Evolutionary conservation across 768 basidiomycete genomes (phyloP).

Genomic region (Hydnum rufescens): DNA sequence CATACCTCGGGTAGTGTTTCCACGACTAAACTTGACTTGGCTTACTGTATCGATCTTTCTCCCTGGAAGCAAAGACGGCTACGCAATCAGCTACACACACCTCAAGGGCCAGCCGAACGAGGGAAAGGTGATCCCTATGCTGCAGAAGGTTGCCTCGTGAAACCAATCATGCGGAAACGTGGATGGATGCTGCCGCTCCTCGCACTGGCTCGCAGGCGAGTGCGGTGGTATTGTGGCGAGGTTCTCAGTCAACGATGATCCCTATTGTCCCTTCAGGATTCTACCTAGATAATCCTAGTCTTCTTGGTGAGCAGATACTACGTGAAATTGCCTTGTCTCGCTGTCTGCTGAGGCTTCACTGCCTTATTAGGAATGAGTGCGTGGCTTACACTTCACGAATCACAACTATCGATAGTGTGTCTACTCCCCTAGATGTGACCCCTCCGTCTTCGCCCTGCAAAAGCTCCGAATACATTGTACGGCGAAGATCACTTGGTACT

Average conservation of each 20-base stretch:
- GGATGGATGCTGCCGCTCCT: constrained; percentile 59
- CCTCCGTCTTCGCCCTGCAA: constrained; percentile 59
- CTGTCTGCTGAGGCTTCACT: not conserved
- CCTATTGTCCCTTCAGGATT: constrained; percentile 34
- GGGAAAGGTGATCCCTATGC: constrained; percentile 43
- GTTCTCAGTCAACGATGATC: not conserved
- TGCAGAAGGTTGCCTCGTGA: constrained; percentile 61
- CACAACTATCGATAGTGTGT: too few relatives aligned
- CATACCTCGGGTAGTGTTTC: too few relatives aligned
- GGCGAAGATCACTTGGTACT: constrained; percentile 56
- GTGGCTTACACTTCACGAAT: constrained; percentile 3
- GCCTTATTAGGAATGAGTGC: too few relatives aligned
- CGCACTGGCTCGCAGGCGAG: too few relatives aligned
- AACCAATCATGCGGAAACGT: constrained; percentile 83
- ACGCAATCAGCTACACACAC: constrained; percentile 38
- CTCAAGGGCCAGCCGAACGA: constrained; percentile 47
- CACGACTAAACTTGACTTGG: too few relatives aligned
- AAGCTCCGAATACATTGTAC: constrained; percentile 46
- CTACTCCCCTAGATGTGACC: constrained; percentile 51
- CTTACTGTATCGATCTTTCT: too few relatives aligned
- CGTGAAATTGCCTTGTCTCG: too few relatives aligned
- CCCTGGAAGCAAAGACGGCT: not conserved
- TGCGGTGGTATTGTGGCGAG: not conserved
- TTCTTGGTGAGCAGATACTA: constrained; percentile 37
- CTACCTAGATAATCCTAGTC: constrained; percentile 51